Conservation (phyloP, 2,329 filamentous ascomycete genomes). For the Colletotrichum ledebouriae region DNA sequence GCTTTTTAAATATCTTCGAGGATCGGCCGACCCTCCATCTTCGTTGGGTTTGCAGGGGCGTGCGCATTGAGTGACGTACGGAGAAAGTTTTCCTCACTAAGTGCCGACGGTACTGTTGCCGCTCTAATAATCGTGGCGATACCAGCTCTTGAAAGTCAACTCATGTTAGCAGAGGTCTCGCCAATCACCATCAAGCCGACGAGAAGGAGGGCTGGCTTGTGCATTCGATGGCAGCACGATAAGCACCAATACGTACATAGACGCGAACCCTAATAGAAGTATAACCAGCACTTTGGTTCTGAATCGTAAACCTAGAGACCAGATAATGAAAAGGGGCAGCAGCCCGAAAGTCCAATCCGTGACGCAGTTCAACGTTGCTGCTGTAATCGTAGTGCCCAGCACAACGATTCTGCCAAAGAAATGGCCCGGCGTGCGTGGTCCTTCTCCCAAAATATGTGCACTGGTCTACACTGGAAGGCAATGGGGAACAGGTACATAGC, state of each 20-base stretch:
- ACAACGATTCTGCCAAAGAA: slow-evolving; percentile 48
- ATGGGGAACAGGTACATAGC: slow-evolving; percentile 56
- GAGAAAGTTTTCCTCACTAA: slow-evolving; percentile 55
- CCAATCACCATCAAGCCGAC: neutral
- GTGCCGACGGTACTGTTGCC: slow-evolving; percentile 54
- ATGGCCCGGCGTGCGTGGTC: slow-evolving; percentile 45
- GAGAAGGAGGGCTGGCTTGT: neutral
- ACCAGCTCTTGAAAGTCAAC: slow-evolving; percentile 14
- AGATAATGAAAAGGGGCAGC: slow-evolving; percentile 55
- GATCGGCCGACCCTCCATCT: slow-evolving; percentile 27
- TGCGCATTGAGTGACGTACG: slow-evolving; percentile 45
- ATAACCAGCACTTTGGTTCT: slow-evolving; percentile 54
- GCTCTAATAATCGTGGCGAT: slow-evolving; percentile 60
- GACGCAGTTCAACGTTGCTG: slow-evolving; percentile 53
- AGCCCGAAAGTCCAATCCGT: slow-evolving; percentile 56
- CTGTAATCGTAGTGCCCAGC: slow-evolving; percentile 51
- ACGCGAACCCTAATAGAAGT: slow-evolving; percentile 49
- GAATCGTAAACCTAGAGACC: slow-evolving; percentile 56
- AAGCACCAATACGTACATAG: slow-evolving; percentile 44
- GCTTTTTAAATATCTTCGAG: neutral
- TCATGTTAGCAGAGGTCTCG: neutral
- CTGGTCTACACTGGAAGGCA: slow-evolving; percentile 55
- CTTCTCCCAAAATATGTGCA: slow-evolving; percentile 54
- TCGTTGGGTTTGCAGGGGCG: slow-evolving; percentile 19
- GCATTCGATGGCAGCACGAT: neutral